Evolutionary conservation across 2,329 filamentous ascomycete species (phyloP), one percentile per base, ranked within the genome.

Genomic region (Aspergillus sp.): DNA sequence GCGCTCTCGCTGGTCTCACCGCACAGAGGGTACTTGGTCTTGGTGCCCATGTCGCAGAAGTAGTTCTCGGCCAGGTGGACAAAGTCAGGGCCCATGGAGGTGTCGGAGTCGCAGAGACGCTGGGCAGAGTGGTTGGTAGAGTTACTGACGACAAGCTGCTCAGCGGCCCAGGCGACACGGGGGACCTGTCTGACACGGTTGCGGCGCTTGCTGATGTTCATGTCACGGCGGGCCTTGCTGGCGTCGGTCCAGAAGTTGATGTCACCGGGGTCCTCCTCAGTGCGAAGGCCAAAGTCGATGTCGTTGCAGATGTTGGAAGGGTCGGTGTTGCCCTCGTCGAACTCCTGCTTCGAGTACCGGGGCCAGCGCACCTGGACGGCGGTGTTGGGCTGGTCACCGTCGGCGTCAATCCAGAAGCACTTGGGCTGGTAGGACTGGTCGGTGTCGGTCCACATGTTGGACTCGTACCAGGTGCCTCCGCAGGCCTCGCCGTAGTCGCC

Each of bases 51-150:
- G 20, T 59, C 57, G 19, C 57, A 59, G n/a, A 59, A 59, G 27
- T 52, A 7, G 13, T 27, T 42, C 49, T 59, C 57, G 8, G 9
- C 12, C 4, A 30, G 40, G 34, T 59, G 57, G 4, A 51, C 57
- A 52, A 59, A 59, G 53, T 59, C 57, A 7, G 57, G 57, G 2
- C 57, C 57, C 57, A 59, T 59, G 2, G 57, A 59, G 5, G 48
- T 56, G 19, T 52, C 52, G 3, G 57, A 59, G 4, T 30, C 41
- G 49, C 57, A 56, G 3, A 59, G 53, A 3, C 24, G 8, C 24
- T 30, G 44, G 1, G 57, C 52, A 7, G 57, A 59, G 34, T 59
- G 57, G 8, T 17, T 5, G 12, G 37, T 17, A 1, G 48, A 47
- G 8, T 59, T 53, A 5, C 22, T 44, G 19, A 59, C 30, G n/a